Percentiles rank a stretch among this genome's conserved stretches.
Conservation (phyloP, 1,284 basidiomycete species). For the Amylostereum chailletii region DNA sequence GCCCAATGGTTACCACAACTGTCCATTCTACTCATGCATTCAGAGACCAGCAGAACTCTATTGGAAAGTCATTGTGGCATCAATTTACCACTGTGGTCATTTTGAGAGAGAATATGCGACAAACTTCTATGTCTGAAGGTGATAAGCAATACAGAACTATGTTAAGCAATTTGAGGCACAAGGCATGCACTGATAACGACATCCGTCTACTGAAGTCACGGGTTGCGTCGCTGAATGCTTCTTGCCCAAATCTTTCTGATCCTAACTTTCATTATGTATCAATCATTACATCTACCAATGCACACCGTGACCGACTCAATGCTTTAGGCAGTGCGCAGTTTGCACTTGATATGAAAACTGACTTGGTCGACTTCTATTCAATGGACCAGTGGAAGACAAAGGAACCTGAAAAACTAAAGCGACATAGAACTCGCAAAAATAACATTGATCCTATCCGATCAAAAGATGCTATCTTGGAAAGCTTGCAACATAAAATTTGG, state of each 20-base stretch:
- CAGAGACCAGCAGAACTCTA: slow-evolving; percentile 16
- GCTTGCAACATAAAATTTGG: slow-evolving; percentile 21
- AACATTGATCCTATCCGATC: slow-evolving; percentile 2
- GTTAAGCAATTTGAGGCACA: slow-evolving; percentile 26
- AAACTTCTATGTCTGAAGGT: slow-evolving; percentile 13
- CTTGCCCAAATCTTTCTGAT: slow-evolving; percentile 10
- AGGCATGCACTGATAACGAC: slow-evolving; percentile 24
- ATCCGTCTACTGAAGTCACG: slow-evolving; percentile 19
- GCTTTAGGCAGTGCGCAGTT: slow-evolving; percentile 17
- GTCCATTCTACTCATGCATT: slow-evolving; percentile 1
- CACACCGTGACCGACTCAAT: slow-evolving; percentile 26
- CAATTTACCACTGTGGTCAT: slow-evolving; percentile 26
- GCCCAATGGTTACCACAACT: slow-evolving; percentile 6
- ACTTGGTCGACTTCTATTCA: slow-evolving; percentile 20
- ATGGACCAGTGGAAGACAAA: slow-evolving; percentile 13
- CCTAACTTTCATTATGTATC: slow-evolving; percentile 20
- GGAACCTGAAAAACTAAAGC: not conserved
- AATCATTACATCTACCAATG: slow-evolving; percentile 24
- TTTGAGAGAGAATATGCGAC: slow-evolving; percentile 28
- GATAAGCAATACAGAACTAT: slow-evolving; percentile 20
- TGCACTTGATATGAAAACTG: slow-evolving; percentile 20
- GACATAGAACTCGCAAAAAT: not conserved
- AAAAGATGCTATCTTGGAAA: slow-evolving; percentile 4
- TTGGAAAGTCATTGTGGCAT: slow-evolving; percentile 28
- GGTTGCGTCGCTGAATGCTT: slow-evolving; percentile 7